Evolutionary conservation across 1,284 basidiomycete genomes (phyloP), one percentile per base, ranked within the genome.

Genomic region (Cutaneotrichosporon mucoides): DNA sequence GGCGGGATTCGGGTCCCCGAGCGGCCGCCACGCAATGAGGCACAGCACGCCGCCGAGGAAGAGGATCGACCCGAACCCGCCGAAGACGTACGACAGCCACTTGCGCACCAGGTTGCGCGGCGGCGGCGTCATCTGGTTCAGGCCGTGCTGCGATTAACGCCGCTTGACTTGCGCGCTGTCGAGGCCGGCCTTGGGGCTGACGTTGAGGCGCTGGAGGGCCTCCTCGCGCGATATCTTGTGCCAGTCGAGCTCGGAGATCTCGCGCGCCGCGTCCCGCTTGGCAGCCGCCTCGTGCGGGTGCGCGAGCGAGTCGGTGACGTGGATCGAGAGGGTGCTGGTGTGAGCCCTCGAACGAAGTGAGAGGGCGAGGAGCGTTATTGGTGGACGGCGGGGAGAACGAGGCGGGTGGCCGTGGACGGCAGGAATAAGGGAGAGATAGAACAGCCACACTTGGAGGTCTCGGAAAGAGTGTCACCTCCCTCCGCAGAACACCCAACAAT

Each of bases 1-100:
- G 50, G 74, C 65, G 4, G 81, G 81, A 44, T 73, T 66, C 0
- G 79, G 79, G 33, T 79, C 71, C 12, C 79, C 79, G 13, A 80
- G 71, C 5, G 79, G 79, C 64, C 76, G 75, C 80, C 80, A 82
- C 6, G 80, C 75, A 59, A 81, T 75, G 68, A 81, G 80, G 65
- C 77, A 79, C 50, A 82, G 68, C 50, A 82, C 72, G 33, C 75
- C 70, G 45, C 82, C 85, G 33, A 79, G 77, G 52, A 86, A 76
- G 24, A 88, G 79, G 33, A 87, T 76, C 46, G 80, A 81, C 1
- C 85, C 85, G 63, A 85, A 84, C 1, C 82, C 82, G 38, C 81
- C 80, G 55, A 83, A 79, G 16, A 81, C 63, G 70, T 81, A 82
- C 36, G 69, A 68, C 50, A 81, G 61, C 66, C 79, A 78, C 73